These are phyloP conservation scores for Hyaloscypha finlandica DNA, from an alignment of 495 filamentous ascomycete species.

Conservation along the genomic window DNA sequence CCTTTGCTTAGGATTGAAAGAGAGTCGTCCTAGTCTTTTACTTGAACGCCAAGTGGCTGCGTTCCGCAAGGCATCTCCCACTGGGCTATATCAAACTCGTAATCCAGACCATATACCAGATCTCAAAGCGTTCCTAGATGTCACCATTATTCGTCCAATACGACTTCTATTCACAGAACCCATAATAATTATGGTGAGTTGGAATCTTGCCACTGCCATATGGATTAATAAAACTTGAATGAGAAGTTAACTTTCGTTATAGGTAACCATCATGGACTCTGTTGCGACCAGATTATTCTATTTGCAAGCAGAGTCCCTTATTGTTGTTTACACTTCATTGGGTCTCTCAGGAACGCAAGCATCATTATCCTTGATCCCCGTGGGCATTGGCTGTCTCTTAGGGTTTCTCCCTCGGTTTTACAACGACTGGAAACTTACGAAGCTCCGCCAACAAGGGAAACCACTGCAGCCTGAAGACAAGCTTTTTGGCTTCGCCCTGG, in stretches of 20 bases:
- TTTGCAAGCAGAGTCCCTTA: not conserved
- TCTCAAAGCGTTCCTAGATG: not conserved
- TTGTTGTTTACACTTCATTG: not conserved
- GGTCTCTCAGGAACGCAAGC: not conserved
- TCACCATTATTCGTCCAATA: not conserved
- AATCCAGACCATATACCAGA: not conserved
- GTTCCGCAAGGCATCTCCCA: not conserved
- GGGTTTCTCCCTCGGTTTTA: not conserved
- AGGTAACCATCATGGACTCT: too few relatives aligned
- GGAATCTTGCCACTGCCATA: too few relatives aligned
- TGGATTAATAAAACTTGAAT: too few relatives aligned
- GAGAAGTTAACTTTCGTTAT: too few relatives aligned
- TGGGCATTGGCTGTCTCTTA: not conserved
- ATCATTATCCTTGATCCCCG: not conserved
- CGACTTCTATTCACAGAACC: not conserved
- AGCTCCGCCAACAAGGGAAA: not conserved
- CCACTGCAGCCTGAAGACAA: not conserved
- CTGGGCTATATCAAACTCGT: not conserved
- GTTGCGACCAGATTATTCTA: too few relatives aligned
- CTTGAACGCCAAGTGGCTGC: not conserved
- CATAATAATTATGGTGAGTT: not conserved
- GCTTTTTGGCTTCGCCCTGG: not conserved
- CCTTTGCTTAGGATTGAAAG: not conserved
- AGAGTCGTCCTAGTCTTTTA: not conserved
- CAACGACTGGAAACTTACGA: not conserved